Percentiles rank a stretch among this genome's conserved stretches.
Evolutionary conservation across 2,329 filamentous ascomycete genomes (phyloP).

Genomic region (Fusarium odoratissimum): DNA sequence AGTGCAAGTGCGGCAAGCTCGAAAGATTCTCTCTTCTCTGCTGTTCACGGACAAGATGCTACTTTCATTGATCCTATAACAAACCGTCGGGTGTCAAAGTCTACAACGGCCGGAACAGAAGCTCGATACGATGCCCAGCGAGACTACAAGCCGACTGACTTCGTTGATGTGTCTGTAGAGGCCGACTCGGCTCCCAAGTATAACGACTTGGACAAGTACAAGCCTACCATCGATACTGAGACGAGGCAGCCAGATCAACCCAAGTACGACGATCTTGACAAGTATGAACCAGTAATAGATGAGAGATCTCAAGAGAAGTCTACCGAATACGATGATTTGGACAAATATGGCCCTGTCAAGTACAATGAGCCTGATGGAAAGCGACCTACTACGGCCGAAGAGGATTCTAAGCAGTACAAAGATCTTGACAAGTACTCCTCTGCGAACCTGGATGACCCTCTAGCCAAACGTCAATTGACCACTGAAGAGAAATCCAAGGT

Average conservation of each 20-base stretch:
- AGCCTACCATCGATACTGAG: slow-evolving; percentile 46
- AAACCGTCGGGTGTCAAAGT: slow-evolving; percentile 61
- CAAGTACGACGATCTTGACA: slow-evolving; percentile 50
- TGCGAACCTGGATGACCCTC: slow-evolving; percentile 45
- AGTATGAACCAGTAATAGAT: slow-evolving; percentile 52
- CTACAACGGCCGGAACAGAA: slow-evolving; percentile 31
- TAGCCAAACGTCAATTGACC: slow-evolving; percentile 42
- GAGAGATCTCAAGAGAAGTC: slow-evolving; percentile 43
- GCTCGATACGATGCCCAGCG: slow-evolving; percentile 49
- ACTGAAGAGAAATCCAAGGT: slow-evolving; percentile 52
- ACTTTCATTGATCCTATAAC: slow-evolving; percentile 67
- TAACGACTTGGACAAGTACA: slow-evolving; percentile 53
- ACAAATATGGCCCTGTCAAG: slow-evolving; percentile 53
- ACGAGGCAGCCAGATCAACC: slow-evolving; percentile 29
- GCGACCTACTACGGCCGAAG: slow-evolving; percentile 38
- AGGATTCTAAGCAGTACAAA: slow-evolving; percentile 51
- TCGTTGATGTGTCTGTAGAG: slow-evolving; percentile 32
- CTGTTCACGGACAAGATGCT: slow-evolving; percentile 30
- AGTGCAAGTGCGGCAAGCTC: slow-evolving; percentile 34
- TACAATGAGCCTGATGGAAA: slow-evolving; percentile 47
- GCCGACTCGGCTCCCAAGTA: slow-evolving; percentile 45
- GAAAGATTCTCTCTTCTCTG: slow-evolving; percentile 37
- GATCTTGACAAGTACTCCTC: slow-evolving; percentile 52
- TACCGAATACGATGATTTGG: slow-evolving; percentile 51
- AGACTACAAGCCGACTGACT: slow-evolving; percentile 51